phyloP scores from a whole-genome alignment of 208 protist genomes.

The Entamoeba histolytica region DNA sequence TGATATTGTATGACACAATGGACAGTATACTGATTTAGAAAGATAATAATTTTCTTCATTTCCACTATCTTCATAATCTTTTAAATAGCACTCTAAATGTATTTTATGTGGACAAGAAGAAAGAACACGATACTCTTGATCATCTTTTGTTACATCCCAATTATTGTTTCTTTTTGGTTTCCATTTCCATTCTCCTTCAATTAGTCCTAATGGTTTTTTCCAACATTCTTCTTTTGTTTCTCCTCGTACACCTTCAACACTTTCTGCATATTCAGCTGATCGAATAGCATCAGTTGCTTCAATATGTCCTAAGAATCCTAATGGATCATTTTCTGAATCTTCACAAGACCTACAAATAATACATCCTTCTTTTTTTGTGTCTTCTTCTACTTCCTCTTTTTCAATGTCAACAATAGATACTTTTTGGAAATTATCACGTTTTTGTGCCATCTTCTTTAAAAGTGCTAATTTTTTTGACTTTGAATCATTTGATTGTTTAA shows the following conservation, averaged over 20 bases:
- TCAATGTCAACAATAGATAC: not conserved
- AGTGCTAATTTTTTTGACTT: not conserved
- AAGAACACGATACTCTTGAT: not conserved
- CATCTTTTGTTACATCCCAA: not conserved
- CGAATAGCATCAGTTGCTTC: not conserved
- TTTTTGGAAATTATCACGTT: not conserved
- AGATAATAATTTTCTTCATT: not conserved
- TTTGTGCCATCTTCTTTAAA: not conserved
- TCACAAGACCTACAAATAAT: not conserved
- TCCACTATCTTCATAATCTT: not conserved
- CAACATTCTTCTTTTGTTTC: not conserved
- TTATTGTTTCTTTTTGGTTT: not conserved
- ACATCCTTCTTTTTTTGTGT: not conserved
- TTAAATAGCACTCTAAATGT: not conserved
- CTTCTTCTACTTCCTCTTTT: not conserved
- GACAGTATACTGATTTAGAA: not conserved
- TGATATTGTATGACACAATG: not conserved
- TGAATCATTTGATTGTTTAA: not conserved
- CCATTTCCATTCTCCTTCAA: not conserved
- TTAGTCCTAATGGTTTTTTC: not conserved
- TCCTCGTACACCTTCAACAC: not conserved
- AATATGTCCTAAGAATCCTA: not conserved
- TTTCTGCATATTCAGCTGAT: not conserved
- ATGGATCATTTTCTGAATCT: not conserved
- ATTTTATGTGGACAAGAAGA: not conserved